These are phyloP conservation scores for Fusarium haematococcum DNA, from an alignment of 2,329 filamentous ascomycete species.

Conservation along the genomic window DNA sequence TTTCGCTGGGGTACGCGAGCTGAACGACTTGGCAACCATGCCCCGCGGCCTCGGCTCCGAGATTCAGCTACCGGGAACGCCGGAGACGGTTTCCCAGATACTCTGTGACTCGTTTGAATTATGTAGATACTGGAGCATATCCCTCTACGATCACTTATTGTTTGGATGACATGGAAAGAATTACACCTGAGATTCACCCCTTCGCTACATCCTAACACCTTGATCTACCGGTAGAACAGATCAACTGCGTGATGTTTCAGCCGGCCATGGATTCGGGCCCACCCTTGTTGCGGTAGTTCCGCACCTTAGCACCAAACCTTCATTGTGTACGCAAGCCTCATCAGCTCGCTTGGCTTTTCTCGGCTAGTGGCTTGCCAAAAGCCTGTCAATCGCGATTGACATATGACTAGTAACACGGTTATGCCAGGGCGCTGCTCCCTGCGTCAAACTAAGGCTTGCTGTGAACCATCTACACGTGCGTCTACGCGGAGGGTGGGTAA, in stretches of 20 bases:
- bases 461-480: not conserved
- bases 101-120: not conserved
- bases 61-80: not conserved
- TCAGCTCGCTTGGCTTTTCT: not conserved
- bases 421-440: not conserved
- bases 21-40: not conserved
- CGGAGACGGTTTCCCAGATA: not conserved
- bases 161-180: not conserved
- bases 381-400: not conserved
- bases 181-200: not conserved
- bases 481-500: not conserved
- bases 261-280: not conserved
- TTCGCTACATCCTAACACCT: not conserved
- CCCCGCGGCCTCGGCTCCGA: not conserved
- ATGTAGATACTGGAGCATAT: not conserved
- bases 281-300: not conserved
- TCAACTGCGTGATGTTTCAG: not conserved
- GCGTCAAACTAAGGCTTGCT: not conserved
- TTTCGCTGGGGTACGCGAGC: not conserved
- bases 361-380: not conserved
- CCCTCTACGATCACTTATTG: not conserved
- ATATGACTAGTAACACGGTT: not conserved
- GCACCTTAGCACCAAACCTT: not conserved
- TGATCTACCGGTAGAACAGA: not conserved
- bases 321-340: not conserved